A percentile compares a stretch with the other conserved stretches of the same genome.
These are phyloP conservation scores for Pezicula carpinea DNA, from an alignment of 2,329 filamentous ascomycete genomes.

Conservation along the genomic window DNA sequence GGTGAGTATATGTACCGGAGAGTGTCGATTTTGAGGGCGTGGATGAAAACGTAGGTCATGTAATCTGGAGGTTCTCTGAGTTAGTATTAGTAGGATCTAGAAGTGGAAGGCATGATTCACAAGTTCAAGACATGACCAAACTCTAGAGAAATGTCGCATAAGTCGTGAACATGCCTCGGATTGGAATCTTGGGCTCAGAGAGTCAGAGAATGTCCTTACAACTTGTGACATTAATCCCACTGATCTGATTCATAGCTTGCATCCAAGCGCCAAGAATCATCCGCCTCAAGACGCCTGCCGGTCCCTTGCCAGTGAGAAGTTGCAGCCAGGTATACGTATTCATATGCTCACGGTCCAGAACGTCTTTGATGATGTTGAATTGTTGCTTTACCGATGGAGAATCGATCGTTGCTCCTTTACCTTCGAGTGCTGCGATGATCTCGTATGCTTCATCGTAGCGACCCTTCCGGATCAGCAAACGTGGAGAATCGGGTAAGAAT, in stretches of 20 bases:
- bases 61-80: too few species aligned
- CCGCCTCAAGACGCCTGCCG: slow-evolving; percentile 37
- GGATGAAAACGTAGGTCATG: slow-evolving; percentile 37
- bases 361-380: slow-evolving; percentile 36
- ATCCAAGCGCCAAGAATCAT: slow-evolving; percentile 43
- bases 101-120: too few species aligned
- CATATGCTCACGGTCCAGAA: slow-evolving; percentile 34
- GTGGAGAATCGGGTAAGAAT: slow-evolving; percentile 65
- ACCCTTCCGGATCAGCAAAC: slow-evolving; percentile 65
- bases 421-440: slow-evolving; percentile 45
- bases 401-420: slow-evolving; percentile 31
- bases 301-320: slow-evolving; percentile 38
- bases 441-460: slow-evolving; percentile 51
- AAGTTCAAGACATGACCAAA: too few species aligned
- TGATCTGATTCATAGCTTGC: slow-evolving; percentile 46
- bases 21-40: slow-evolving; percentile 32
- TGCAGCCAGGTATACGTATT: slow-evolving; percentile 34
- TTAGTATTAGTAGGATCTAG: too few species aligned
- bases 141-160: too few species aligned
- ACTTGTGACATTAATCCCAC: slow-evolving; percentile 34
- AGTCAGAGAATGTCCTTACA: too few species aligned
- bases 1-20: slow-evolving; percentile 14
- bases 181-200: too few species aligned
- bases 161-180: too few species aligned
- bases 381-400: slow-evolving; percentile 31